Base-by-base conservation (phyloP, 148 eudicot species). In the Cornus kousa region DNA sequence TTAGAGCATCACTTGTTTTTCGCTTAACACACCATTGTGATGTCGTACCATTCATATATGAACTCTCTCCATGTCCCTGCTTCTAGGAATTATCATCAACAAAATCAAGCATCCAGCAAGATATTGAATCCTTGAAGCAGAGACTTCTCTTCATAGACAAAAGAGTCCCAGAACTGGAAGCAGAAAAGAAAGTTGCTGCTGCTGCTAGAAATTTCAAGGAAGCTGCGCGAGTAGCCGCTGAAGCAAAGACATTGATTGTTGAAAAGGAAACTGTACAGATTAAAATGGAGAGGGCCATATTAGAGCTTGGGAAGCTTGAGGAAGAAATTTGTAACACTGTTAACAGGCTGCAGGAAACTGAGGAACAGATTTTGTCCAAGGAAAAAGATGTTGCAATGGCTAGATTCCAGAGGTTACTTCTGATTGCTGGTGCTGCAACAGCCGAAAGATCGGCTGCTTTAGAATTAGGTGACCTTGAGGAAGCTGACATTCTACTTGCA, bases 141-240 rank as follows among this genome's bases (percentile, higher is more conserved):
- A 88, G 92, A 81, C 78, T 89, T 73, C 68, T 86, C 43, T 90
- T 87, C 83, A 89, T 88, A 67, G 91, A 92, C 79, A 92, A 90
- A 80, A 85, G 94, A 80, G 82, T 81, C 43, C 94, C 97, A 43
- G 97, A 92, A 82, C 85, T 92, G 48, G 97, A 92, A 85, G 87
- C 94, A 53, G 94, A 92, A 79, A 92, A 92, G 91, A 90, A 84
- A 80, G 97, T 90, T 75, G 94, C 94, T 67, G 94, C 97, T 73
- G 72, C 88, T 70, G 82, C 88, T 48, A 92, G 97, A 82, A 92
- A 92, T 80, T 92, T 92, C 72, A 92, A 87, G 83, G 97, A 90
- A 79, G 97, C 94, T 40, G 97, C 90, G 40, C 89, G 97, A 13
- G 79, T 92, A 82, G 91, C 97, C 64, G 72, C 91, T 8, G 97